phyloP scores from a whole-genome alignment of 306 rosid species.

The Acacia crassicarpa region DNA sequence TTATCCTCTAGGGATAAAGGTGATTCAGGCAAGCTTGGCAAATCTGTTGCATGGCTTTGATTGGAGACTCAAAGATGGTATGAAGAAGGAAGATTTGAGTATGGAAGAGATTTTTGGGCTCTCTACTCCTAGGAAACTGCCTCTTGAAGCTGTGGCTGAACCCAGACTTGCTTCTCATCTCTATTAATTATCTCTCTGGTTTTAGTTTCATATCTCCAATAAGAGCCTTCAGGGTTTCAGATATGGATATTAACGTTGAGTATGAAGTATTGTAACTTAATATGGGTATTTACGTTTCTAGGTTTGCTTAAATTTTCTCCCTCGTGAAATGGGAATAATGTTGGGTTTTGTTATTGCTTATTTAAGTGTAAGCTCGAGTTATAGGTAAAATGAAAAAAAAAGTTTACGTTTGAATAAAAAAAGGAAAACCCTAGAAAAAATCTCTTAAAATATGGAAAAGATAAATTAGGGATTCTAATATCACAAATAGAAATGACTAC shows the following conservation, averaged over 20 bases:
- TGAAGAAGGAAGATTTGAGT: slow-evolving; percentile 54
- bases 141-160: slow-evolving; percentile 43
- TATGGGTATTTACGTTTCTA: not conserved
- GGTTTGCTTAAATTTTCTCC: not conserved
- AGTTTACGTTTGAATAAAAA: too few relatives aligned
- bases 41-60: slow-evolving; percentile 77
- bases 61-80: slow-evolving; percentile 53
- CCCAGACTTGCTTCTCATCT: slow-evolving; percentile 69
- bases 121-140: slow-evolving; percentile 60
- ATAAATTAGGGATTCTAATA: too few relatives aligned
- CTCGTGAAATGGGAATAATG: not conserved
- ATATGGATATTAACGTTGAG: not conserved
- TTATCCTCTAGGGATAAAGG: slow-evolving; percentile 72
- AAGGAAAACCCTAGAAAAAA: too few relatives aligned
- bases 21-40: slow-evolving; percentile 73
- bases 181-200: slow-evolving; percentile 21
- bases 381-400: too few relatives aligned
- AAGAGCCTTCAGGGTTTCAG: not conserved
- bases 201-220: not conserved
- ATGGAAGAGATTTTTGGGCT: slow-evolving; percentile 80
- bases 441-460: too few relatives aligned
- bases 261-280: not conserved
- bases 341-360: not conserved
- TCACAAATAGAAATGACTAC: too few relatives aligned
- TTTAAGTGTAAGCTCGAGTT: too few relatives aligned